These are phyloP conservation scores for Microbotryomycetes sp. DNA, from an alignment of 1,284 basidiomycete genomes.

Conservation along the genomic window DNA sequence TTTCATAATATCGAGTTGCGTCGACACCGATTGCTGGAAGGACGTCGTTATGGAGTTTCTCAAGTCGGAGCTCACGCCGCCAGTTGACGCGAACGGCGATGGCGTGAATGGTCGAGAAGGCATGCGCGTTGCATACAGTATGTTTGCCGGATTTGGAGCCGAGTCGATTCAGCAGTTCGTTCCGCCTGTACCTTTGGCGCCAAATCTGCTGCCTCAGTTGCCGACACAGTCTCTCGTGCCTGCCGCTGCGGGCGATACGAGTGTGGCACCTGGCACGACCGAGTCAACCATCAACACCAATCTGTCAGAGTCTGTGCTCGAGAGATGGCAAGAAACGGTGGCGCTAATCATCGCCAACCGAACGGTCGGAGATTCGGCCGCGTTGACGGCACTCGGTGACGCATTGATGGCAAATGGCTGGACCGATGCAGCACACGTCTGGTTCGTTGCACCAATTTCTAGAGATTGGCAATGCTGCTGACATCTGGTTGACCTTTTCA, in stretches of 20 bases:
- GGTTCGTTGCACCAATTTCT: conserved; percentile 49
- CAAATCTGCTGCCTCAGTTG: neutral
- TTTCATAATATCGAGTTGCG: conserved; percentile 83
- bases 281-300: conserved; percentile 44
- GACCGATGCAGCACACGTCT: conserved; percentile 80
- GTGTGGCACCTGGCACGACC: conserved; percentile 45
- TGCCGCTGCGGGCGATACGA: conserved; percentile 33
- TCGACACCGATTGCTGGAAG: conserved; percentile 90
- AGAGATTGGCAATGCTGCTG: neutral
- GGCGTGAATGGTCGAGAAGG: conserved; percentile 55
- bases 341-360: conserved; percentile 76
- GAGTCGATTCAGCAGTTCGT: conserved; percentile 67
- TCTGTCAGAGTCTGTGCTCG: conserved; percentile 54
- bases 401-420: conserved; percentile 64
- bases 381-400: conserved; percentile 80
- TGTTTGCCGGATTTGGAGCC: conserved; percentile 76
- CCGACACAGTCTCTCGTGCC: conserved; percentile 40
- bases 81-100: conserved; percentile 2
- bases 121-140: conserved; percentile 72
- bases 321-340: conserved; percentile 76
- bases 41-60: conserved; percentile 76
- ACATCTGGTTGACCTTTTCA: conserved; percentile 39
- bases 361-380: conserved; percentile 52
- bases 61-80: conserved; percentile 60
- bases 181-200: conserved; percentile 51